Evolutionary conservation across 1,284 basidiomycete species (phyloP).

Genomic region (Anthracocystis panici-leucophaei): DNA sequence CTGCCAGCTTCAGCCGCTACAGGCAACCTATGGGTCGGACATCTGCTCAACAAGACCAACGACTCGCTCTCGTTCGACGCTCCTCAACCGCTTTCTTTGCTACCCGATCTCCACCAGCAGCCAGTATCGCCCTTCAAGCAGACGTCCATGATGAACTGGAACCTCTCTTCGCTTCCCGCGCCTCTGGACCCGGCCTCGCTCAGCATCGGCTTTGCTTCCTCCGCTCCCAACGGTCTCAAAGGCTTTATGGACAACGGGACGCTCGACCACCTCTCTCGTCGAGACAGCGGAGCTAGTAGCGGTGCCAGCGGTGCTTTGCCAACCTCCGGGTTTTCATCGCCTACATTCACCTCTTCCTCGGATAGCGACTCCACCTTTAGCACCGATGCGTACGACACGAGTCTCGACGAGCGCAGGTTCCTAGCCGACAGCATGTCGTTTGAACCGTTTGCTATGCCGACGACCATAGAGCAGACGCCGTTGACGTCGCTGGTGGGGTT

Average conservation of each 20-base stretch:
- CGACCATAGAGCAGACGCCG: constrained; percentile 35
- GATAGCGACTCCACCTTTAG: constrained; percentile 46
- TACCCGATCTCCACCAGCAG: constrained; percentile 28
- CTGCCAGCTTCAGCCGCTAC: background rate
- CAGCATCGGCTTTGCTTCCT: constrained; percentile 11
- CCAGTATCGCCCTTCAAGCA: constrained; percentile 50
- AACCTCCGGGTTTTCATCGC: constrained; percentile 32
- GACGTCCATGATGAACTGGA: constrained; percentile 45
- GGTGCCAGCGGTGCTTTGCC: constrained; percentile 12
- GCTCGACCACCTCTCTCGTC: constrained; percentile 24
- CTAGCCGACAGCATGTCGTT: constrained; percentile 40
- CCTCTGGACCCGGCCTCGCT: constrained; percentile 28
- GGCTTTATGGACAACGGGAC: constrained; percentile 24
- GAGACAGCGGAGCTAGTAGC: constrained; percentile 12
- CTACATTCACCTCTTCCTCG: constrained; percentile 36
- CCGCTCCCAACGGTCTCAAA: constrained; percentile 6
- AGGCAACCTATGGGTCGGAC: constrained; percentile 43
- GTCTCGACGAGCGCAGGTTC: constrained; percentile 27
- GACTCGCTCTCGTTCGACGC: constrained; percentile 17
- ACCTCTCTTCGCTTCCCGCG: constrained; percentile 22
- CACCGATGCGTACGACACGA: constrained; percentile 25
- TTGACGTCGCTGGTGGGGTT: constrained; percentile 35
- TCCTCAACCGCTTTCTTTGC: constrained; percentile 13
- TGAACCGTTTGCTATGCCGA: constrained; percentile 37
- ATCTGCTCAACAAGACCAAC: constrained; percentile 38